Evolutionary conservation across 2,329 filamentous ascomycete species (phyloP), one percentile per base, ranked within the genome.

Genomic region (Westerdykella aurantiaca): DNA sequence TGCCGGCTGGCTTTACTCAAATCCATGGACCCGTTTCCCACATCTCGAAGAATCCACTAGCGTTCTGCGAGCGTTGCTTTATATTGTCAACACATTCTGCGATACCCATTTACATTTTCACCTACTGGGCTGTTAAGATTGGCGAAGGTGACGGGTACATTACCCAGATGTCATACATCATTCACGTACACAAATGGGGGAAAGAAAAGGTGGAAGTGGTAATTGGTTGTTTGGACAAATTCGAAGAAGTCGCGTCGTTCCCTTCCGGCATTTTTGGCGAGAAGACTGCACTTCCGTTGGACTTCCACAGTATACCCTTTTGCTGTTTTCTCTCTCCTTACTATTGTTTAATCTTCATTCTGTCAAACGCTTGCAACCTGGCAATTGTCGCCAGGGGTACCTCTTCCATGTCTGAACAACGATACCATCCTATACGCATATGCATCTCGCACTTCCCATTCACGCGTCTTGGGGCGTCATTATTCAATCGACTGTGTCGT

Each of bases 91-190:
- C 50, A 52, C 50, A n/a, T 51, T 54, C 53, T 40, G 64, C 60
- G 63, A 66, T 66, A 66, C 63, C 63, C 63, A 66, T 63, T 64
- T 58, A 55, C 45, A 40, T 51, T 48, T 49, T 46, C 47, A 50
- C 44, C 33, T 35, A 31, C 46, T 48, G 18, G 38, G 16, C 16
- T 44, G 34, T 22, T 23, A 38, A 38, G 37, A 38, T 14, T 40
- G 42, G 31, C 25, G 42, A 25, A 34, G 35, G 34, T 16, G 23
- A 34, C 21, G 34, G 29, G 43, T 37, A 37, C 38, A 45, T 10
- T 34, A 34, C 29, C 22, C 16, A 18, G 16, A 18, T 11, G 31
- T 10, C 21, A 10, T 13, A 23, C 35, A 25, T 23, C 23, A 33
- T 31, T 37, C 11, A 42, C 33, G 34, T 38, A 42, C 25, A 42